phyloP scores from a whole-genome alignment of 1,284 basidiomycete genomes.

The Puccinia brachypodii region DNA sequence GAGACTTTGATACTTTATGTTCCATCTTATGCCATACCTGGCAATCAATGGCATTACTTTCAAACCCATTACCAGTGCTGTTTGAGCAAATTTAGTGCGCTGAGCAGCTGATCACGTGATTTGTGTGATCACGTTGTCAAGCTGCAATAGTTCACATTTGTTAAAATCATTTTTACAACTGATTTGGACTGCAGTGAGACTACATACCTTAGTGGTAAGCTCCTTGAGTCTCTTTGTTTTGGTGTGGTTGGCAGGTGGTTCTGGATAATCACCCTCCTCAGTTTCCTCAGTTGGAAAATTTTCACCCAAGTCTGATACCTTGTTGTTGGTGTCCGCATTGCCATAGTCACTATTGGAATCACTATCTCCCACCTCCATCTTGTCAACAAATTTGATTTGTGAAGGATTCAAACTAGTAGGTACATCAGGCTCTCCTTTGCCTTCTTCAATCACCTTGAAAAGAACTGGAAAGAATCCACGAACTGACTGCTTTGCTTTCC shows the following conservation, averaged over 20 bases:
- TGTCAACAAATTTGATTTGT: too few relatives aligned
- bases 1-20: background rate
- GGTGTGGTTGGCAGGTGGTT: too few relatives aligned
- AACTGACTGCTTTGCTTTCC: background rate
- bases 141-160: too few relatives aligned
- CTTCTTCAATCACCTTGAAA: background rate
- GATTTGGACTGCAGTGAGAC: too few relatives aligned
- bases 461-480: background rate
- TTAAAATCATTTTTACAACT: too few relatives aligned
- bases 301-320: too few relatives aligned
- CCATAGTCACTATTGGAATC: background rate
- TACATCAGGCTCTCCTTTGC: background rate
- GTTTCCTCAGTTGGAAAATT: background rate
- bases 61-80: background rate
- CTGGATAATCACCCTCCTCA: background rate
- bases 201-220: too few relatives aligned
- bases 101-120: background rate
- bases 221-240: background rate
- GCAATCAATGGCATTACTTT: slow-evolving; percentile 8
- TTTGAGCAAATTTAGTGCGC: background rate
- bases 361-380: background rate
- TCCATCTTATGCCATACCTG: slow-evolving; percentile 1
- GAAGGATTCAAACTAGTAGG: too few relatives aligned
- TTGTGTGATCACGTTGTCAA: background rate
- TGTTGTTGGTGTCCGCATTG: background rate